phyloP scores from a whole-genome alignment of 1,139 yeast genomes.

The Yamadazyma jaroonii region DNA sequence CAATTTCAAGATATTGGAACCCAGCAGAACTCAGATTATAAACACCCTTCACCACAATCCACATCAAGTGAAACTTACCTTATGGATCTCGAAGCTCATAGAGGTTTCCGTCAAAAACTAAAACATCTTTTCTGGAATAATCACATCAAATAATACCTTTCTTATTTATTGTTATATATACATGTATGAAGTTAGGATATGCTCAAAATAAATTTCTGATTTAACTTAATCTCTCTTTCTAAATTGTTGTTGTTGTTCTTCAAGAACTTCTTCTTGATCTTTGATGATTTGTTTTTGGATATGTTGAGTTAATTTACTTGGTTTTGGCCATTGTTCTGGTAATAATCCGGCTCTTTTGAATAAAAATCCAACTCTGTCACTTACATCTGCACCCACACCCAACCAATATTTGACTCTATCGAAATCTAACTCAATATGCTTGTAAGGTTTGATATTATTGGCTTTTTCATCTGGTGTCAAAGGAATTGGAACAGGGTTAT shows the following conservation, averaged over 20 bases:
- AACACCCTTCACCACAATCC: too few species aligned
- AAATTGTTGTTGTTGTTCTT: constrained; percentile 31
- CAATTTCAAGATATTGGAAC: constrained; percentile 5
- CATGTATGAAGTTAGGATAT: constrained; percentile 1
- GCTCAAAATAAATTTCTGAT: not conserved
- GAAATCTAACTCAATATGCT: constrained; percentile 81
- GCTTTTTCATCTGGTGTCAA: constrained; percentile 56
- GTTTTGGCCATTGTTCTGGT: constrained; percentile 70
- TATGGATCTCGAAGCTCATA: not conserved
- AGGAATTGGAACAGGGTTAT: constrained; percentile 80
- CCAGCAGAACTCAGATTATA: constrained; percentile 9
- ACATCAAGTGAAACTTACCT: not conserved
- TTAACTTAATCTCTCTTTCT: constrained; percentile 33
- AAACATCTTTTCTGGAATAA: constrained; percentile 3
- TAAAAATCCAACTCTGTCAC: constrained; percentile 74
- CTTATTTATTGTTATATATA: constrained; percentile 3
- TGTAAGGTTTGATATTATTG: constrained; percentile 58
- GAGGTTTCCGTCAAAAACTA: constrained; percentile 5
- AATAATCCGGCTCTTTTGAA: constrained; percentile 78
- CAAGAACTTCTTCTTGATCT: constrained; percentile 25
- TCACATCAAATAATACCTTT: not conserved
- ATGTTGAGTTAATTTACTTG: constrained; percentile 35
- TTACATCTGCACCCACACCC: constrained; percentile 98
- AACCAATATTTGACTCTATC: constrained; percentile 95
- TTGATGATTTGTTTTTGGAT: constrained; percentile 28